A percentile compares a stretch with the other conserved stretches of the same genome.
These are phyloP conservation scores for Phytopythium chamaehyphon DNA, from an alignment of 352 stramenopile genomes.

Conservation along the genomic window DNA sequence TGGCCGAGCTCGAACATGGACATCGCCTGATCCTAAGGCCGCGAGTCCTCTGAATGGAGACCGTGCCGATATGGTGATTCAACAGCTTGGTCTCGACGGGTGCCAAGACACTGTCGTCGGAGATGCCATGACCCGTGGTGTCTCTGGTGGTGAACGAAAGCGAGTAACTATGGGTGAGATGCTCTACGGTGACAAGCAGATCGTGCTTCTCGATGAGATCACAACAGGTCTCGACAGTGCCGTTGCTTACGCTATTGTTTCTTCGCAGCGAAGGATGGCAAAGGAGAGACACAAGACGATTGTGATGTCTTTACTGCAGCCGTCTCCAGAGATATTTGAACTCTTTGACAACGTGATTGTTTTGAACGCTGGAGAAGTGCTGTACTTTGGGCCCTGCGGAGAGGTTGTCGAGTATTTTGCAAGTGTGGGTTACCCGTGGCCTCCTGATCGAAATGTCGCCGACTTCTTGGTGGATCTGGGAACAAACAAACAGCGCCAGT, in stretches of 20 bases:
- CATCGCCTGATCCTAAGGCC: slow-evolving; percentile 17
- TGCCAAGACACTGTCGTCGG: slow-evolving; percentile 45
- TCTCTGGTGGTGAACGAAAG: slow-evolving; percentile 88
- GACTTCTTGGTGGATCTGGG: slow-evolving; percentile 47
- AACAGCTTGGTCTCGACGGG: slow-evolving; percentile 36
- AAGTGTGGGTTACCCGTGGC: slow-evolving; percentile 33
- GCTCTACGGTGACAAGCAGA: slow-evolving; percentile 64
- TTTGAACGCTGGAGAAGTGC: slow-evolving; percentile 64
- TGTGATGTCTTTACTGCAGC: slow-evolving; percentile 85
- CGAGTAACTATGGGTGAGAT: slow-evolving; percentile 87
- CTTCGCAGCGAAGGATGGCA: slow-evolving; percentile 24
- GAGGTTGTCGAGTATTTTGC: slow-evolving; percentile 35
- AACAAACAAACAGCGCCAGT: slow-evolving; percentile 31
- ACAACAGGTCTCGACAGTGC: slow-evolving; percentile 54
- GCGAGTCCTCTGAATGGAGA: slow-evolving; percentile 18
- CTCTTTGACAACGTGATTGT: slow-evolving; percentile 56
- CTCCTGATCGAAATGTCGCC: slow-evolving; percentile 28
- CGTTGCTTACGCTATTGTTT: slow-evolving; percentile 50
- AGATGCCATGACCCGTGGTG: slow-evolving; percentile 35
- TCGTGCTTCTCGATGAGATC: slow-evolving; percentile 73
- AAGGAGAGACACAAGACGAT: slow-evolving; percentile 30
- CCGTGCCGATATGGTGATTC: slow-evolving; percentile 24
- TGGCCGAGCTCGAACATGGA: slow-evolving; percentile 7
- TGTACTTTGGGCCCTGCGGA: slow-evolving; percentile 53
- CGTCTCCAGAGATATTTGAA: slow-evolving; percentile 52